phyloP scores from a whole-genome alignment of 1,139 yeast species.

The Yamadazyma pseudoaaseri region DNA sequence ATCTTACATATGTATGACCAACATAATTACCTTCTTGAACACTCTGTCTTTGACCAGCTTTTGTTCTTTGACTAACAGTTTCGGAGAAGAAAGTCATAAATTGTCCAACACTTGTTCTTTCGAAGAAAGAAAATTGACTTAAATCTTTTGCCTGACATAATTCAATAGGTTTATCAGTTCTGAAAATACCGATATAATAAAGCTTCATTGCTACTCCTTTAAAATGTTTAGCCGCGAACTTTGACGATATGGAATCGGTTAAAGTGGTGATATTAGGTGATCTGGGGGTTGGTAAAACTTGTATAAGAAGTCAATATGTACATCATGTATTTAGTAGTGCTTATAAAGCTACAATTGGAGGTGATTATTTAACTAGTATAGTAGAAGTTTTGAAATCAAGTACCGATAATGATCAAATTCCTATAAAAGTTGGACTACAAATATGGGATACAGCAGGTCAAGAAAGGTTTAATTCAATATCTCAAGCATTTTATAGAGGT shows the following conservation, averaged over 20 bases:
- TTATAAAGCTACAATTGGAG: slow-evolving; percentile 62
- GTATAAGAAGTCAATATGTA: slow-evolving; percentile 56
- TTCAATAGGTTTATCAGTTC: slow-evolving; percentile 73
- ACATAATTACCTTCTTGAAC: slow-evolving; percentile 90
- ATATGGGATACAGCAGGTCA: slow-evolving; percentile 73
- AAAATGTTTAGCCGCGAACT: background rate
- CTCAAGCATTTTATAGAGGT: slow-evolving; percentile 60
- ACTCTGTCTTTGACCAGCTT: slow-evolving; percentile 88
- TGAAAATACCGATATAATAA: slow-evolving; percentile 83
- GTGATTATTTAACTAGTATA: slow-evolving; percentile 54
- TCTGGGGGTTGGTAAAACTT: slow-evolving; percentile 64
- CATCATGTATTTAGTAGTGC: slow-evolving; percentile 59
- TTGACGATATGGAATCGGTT: slow-evolving; percentile 15
- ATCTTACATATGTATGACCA: slow-evolving; percentile 88
- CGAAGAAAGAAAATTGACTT: slow-evolving; percentile 84
- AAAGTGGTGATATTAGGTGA: slow-evolving; percentile 61
- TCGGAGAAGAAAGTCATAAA: slow-evolving; percentile 93
- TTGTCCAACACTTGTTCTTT: slow-evolving; percentile 73
- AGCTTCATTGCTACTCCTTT: slow-evolving; percentile 61
- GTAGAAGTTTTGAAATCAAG: slow-evolving; percentile 17
- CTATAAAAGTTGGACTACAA: slow-evolving; percentile 37
- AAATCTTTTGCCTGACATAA: slow-evolving; percentile 80
- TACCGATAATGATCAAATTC: background rate
- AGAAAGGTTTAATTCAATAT: slow-evolving; percentile 59
- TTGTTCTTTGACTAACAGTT: slow-evolving; percentile 87